Conservation (phyloP, 2,329 filamentous ascomycete species). For the Pyricularia pennisetigena region DNA sequence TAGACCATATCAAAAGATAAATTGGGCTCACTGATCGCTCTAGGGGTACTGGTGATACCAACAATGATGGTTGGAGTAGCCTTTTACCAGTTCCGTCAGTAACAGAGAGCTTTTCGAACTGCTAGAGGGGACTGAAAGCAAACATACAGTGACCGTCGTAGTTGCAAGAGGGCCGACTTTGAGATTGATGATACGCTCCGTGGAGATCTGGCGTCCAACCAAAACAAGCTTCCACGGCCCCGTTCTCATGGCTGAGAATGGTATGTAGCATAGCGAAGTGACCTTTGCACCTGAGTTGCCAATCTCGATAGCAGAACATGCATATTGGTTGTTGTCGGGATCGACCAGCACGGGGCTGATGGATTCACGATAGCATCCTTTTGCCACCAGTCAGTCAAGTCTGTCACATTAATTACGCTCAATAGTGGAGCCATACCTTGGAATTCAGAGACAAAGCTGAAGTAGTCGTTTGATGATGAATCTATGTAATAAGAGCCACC, state of each 20-base stretch:
- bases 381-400: not conserved
- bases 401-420: not conserved
- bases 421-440: slow-evolving; percentile 11
- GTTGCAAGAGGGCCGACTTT: slow-evolving; percentile 22
- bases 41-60: slow-evolving; percentile 25
- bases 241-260: slow-evolving; percentile 24
- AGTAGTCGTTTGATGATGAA: slow-evolving; percentile 24
- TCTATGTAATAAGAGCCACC: slow-evolving; percentile 28
- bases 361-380: slow-evolving; percentile 24
- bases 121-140: not conserved
- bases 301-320: slow-evolving; percentile 24
- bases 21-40: slow-evolving; percentile 19
- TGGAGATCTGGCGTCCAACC: slow-evolving; percentile 22
- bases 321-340: slow-evolving; percentile 21
- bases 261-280: slow-evolving; percentile 28
- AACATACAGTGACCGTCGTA: slow-evolving; percentile 21
- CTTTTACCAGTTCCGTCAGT: slow-evolving; percentile 10
- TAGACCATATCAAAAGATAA: not conserved
- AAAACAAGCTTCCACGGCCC: slow-evolving; percentile 27
- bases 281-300: slow-evolving; percentile 22
- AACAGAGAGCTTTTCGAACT: not conserved
- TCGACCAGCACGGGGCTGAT: slow-evolving; percentile 24
- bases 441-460: slow-evolving; percentile 27
- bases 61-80: slow-evolving; percentile 26
- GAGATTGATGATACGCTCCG: slow-evolving; percentile 24